These are phyloP conservation scores for Amanita pseudoporphyria DNA, from an alignment of 768 basidiomycete genomes.

Conservation along the genomic window DNA sequence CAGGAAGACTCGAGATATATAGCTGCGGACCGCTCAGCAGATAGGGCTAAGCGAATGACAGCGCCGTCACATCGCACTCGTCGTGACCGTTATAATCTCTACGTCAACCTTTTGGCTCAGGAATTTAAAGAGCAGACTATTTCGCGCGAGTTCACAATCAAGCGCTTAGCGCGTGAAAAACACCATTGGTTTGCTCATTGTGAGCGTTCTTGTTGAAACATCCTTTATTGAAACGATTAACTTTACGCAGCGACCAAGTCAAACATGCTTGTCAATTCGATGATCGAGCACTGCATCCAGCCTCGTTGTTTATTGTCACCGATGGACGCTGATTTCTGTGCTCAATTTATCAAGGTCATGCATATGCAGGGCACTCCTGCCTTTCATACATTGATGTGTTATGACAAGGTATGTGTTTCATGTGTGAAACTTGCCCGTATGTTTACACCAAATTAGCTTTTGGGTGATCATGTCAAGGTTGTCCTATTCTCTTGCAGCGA, in stretches of 20 bases:
- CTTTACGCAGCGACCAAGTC: slow-evolving; percentile 31
- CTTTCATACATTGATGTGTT: slow-evolving; percentile 79
- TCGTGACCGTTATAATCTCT: slow-evolving; percentile 59
- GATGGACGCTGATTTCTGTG: slow-evolving; percentile 93
- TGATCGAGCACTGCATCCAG: slow-evolving; percentile 88
- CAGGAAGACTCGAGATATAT: slow-evolving; percentile 58
- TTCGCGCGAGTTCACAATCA: slow-evolving; percentile 64
- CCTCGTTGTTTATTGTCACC: slow-evolving; percentile 91
- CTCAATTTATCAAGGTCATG: slow-evolving; percentile 81
- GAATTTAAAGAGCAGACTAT: slow-evolving; percentile 73
- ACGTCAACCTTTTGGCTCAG: slow-evolving; percentile 46
- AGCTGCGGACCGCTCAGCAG: slow-evolving; percentile 63
- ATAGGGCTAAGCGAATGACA: slow-evolving; percentile 47
- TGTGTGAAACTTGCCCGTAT: background rate
- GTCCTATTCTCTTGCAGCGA: slow-evolving; percentile 92
- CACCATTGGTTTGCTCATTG: slow-evolving; percentile 75
- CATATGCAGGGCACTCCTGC: slow-evolving; percentile 85
- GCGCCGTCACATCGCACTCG: slow-evolving; percentile 49
- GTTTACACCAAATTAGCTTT: slow-evolving; percentile 41
- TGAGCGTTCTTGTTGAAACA: slow-evolving; percentile 11
- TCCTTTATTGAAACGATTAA: slow-evolving; percentile 1
- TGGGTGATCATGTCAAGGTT: slow-evolving; percentile 76
- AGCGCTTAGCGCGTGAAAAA: slow-evolving; percentile 70
- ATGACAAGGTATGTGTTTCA: slow-evolving; percentile 53
- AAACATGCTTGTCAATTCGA: slow-evolving; percentile 41